Evolutionary conservation across 2,329 filamentous ascomycete species (phyloP), one percentile per base, ranked within the genome.

Genomic region (Fusarium sp.): DNA sequence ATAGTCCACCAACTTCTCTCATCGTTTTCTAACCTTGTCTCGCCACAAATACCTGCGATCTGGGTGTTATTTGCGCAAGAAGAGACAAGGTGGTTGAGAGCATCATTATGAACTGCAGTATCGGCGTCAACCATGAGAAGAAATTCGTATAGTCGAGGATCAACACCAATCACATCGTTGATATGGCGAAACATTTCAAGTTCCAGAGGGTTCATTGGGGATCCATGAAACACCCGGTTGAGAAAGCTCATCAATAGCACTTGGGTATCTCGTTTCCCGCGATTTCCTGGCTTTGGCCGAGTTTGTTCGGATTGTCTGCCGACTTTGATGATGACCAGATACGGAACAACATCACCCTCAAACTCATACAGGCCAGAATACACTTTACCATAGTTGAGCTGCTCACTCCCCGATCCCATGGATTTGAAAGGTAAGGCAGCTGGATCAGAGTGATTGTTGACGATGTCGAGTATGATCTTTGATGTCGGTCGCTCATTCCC

Each of bases 101-200:
- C 93, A 79, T 99, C 96, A 77, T 97, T 94, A 64, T 89, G 89
- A 59, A 99, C 96, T 79, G 90, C 93, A 5, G 96, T 99, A 87
- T 99, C 96, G 76, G 96, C 96, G 81, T 99, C 96, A 66, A 99
- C 92, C 95, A 97, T 97, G 72, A 99, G 86, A 55, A 98, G 86
- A 75, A 98, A 99, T 79, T 99, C 96, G 78, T 99, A 99, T 15
- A 99, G 87, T 78, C 98, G 95, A 5, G 96, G 96, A 74, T 99
- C 95, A 15, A 99, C 96, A 74, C 96, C 96, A 68, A 99, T 99
- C 73, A 99, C 93, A 78, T 99, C 99, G 87, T 98, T 97, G 84
- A 99, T 94, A 79, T 99, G 96, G 77, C 99, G 96, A 85, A 98
- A 98, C 86, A 98, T 97, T 80, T 99, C 96, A 46, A 99, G 84